Conservation (phyloP, 1,139 yeast genomes). For the Waltiozyma sp. region DNA sequence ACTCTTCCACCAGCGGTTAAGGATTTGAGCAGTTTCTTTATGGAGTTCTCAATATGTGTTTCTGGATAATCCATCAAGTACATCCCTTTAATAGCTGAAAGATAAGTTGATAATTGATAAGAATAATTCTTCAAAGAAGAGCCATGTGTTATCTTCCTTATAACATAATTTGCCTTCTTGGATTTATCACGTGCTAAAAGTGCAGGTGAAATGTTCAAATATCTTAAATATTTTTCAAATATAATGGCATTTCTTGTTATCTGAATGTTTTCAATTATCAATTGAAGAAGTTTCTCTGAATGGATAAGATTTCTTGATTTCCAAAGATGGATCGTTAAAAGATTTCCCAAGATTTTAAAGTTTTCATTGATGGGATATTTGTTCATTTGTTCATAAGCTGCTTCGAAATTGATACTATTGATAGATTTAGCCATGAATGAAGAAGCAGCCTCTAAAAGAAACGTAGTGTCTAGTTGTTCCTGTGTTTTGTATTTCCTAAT, state of each 20-base stretch:
- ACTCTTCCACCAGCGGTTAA: background rate
- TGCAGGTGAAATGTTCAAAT: conserved; percentile 5
- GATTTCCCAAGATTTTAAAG: conserved; percentile 7
- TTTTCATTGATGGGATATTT: conserved; percentile 8
- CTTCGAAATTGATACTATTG: conserved; percentile 1
- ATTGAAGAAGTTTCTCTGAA: conserved; percentile 3
- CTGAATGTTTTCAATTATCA: conserved; percentile 5
- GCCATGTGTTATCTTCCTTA: conserved; percentile 6
- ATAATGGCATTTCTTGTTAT: conserved; percentile 6
- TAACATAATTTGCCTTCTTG: conserved; percentile 5
- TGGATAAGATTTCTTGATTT: conserved; percentile 2
- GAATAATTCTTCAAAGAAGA: background rate
- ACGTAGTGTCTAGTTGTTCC: conserved; percentile 1
- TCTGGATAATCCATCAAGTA: conserved; percentile 3
- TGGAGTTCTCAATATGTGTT: conserved; percentile 4
- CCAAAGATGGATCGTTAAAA: conserved; percentile 5
- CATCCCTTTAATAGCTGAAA: conserved; percentile 9
- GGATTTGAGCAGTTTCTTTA: conserved; percentile 4
- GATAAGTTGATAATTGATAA: conserved; percentile 4
- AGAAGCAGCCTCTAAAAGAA: conserved; percentile 5
- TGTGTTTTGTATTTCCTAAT: background rate
- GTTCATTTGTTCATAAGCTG: conserved; percentile 4
- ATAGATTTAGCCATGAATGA: conserved; percentile 5
- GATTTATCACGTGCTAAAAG: conserved; percentile 1
- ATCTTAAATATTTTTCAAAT: conserved; percentile 5